Conservation (phyloP, 176 grass and related monocot species). For the Hordeum marinum region DNA sequence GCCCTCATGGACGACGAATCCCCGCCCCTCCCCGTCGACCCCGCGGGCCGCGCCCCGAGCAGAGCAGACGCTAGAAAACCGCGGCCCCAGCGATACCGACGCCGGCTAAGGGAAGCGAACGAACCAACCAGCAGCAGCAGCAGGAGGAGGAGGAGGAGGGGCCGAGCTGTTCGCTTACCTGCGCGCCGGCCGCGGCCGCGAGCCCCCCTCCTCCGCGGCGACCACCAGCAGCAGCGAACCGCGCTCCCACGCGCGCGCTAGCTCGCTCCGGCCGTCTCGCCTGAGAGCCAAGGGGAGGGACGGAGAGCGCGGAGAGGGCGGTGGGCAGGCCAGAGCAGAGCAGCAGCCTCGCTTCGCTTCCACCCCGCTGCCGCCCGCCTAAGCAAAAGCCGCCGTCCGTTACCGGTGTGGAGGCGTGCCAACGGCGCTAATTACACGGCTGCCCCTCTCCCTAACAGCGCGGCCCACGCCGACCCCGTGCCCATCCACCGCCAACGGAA, state of each 20-base stretch:
- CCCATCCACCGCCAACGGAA: neutral
- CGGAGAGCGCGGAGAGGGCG: neutral
- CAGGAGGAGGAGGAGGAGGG: neutral
- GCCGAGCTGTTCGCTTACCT: neutral
- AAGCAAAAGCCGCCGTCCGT: conserved; percentile 2
- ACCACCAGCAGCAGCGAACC: neutral
- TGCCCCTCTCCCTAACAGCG: neutral
- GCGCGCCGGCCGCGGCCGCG: neutral
- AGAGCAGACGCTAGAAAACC: neutral
- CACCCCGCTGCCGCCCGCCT: neutral
- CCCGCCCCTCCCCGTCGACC: neutral
- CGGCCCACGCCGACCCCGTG: neutral
- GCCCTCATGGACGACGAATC: neutral
- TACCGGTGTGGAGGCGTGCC: neutral
- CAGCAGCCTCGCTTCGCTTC: neutral
- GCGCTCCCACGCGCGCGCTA: neutral
- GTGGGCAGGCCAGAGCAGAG: neutral
- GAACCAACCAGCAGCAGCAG: too few relatives aligned
- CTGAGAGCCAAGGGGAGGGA: neutral
- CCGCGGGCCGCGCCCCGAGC: neutral
- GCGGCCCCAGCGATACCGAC: neutral
- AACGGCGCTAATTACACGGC: neutral
- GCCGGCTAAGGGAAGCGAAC: too few relatives aligned
- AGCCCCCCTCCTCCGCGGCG: neutral
- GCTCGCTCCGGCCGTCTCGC: neutral